Percentiles rank a stretch among this genome's conserved stretches.
Conservation (phyloP, 805 yeast species). For the Metschnikowia dekortorum region DNA sequence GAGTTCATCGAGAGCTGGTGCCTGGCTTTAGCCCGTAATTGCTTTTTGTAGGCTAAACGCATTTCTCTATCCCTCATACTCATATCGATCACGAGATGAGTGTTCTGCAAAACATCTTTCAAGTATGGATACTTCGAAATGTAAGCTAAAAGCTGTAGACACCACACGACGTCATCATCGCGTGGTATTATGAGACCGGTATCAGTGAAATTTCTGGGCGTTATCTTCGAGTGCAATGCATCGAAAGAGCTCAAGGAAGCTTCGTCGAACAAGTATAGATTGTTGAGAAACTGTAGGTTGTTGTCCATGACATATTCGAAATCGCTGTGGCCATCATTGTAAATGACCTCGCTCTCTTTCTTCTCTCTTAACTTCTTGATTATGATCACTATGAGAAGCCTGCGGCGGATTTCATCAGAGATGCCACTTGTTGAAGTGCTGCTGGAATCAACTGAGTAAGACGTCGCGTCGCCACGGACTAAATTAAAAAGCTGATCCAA, state of each 20-base stretch:
- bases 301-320: conserved; percentile 41
- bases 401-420: conserved; percentile 31
- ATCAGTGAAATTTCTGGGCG: conserved; percentile 38
- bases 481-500: conserved; percentile 37
- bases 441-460: conserved; percentile 3
- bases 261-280: conserved; percentile 36
- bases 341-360: conserved; percentile 32
- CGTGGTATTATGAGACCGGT: conserved; percentile 81
- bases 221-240: conserved; percentile 27
- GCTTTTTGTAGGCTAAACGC: conserved; percentile 33
- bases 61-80: conserved; percentile 40
- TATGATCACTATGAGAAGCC: conserved; percentile 32
- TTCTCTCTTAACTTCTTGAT: conserved; percentile 35
- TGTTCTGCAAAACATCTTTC: conserved; percentile 67
- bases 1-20: conserved; percentile 26
- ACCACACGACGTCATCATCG: conserved; percentile 93
- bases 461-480: conserved; percentile 21
- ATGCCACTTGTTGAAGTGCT: conserved; percentile 14
- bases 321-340: conserved; percentile 13
- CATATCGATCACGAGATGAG: conserved; percentile 70
- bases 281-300: conserved; percentile 36
- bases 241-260: conserved; percentile 21
- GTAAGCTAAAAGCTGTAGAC: conserved; percentile 85
- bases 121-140: conserved; percentile 85
- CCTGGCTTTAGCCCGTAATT: conserved; percentile 29